These are phyloP conservation scores for Elongisporangium anandrum DNA, from an alignment of 352 stramenopile genomes.

Conservation along the genomic window DNA sequence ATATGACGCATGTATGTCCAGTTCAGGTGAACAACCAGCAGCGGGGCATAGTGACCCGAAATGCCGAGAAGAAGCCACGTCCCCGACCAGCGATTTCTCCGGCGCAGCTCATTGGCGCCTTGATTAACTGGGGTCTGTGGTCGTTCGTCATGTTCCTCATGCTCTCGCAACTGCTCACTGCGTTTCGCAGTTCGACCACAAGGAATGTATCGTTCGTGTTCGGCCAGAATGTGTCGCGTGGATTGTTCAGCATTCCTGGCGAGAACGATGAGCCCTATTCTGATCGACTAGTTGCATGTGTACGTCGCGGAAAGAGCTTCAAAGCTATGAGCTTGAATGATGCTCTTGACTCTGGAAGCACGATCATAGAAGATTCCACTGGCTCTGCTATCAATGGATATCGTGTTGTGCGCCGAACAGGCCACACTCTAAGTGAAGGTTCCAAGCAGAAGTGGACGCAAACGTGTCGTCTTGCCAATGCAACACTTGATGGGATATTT, in stretches of 20 bases:
- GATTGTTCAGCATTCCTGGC: conserved; percentile 11
- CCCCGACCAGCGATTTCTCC: too few relatives aligned
- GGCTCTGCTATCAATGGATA: conserved; percentile 13
- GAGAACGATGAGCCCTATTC: conserved; percentile 46
- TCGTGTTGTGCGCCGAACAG: conserved; percentile 7
- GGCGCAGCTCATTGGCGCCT: neutral
- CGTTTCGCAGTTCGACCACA: conserved; percentile 20
- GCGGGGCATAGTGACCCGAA: too few relatives aligned
- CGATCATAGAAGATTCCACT: neutral
- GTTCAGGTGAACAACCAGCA: too few relatives aligned
- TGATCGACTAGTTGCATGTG: conserved; percentile 40
- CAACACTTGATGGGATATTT: conserved; percentile 17
- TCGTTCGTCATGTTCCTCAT: conserved; percentile 22
- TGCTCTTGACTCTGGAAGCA: conserved; percentile 8
- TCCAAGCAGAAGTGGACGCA: neutral
- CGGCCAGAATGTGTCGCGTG: conserved; percentile 5
- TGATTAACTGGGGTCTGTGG: conserved; percentile 27
- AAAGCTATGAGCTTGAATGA: conserved; percentile 30
- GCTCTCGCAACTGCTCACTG: conserved; percentile 20
- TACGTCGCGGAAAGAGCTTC: conserved; percentile 28
- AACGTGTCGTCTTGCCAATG: conserved; percentile 15
- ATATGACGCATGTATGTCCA: too few relatives aligned
- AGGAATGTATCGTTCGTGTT: conserved; percentile 3
- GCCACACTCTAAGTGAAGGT: neutral
- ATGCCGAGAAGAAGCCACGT: too few relatives aligned